These are phyloP conservation scores for Cucurbita maxima DNA, from an alignment of 306 rosid species.

Conservation along the genomic window DNA sequence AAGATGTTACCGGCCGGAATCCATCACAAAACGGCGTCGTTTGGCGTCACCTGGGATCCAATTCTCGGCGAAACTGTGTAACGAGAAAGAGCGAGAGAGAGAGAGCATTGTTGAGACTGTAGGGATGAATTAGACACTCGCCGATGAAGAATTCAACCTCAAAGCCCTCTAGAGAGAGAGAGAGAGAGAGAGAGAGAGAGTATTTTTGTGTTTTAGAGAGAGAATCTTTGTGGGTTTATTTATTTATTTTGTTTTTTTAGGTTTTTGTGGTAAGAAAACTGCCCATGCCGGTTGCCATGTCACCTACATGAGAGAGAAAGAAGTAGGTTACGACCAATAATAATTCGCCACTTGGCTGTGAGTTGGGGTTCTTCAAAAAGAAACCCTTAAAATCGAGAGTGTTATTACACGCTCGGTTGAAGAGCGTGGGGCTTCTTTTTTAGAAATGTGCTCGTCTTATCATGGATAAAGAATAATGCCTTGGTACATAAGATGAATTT, in stretches of 20 bases:
- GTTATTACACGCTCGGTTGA: constrained; percentile 17
- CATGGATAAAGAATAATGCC: constrained; percentile 39
- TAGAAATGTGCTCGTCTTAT: constrained; percentile 39
- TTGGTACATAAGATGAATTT: constrained; percentile 28
- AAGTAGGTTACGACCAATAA: neutral
- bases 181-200: constrained; percentile 22
- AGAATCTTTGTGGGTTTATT: constrained; percentile 14
- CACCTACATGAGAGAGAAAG: constrained; percentile 14
- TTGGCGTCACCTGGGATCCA: neutral
- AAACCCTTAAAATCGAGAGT: constrained; percentile 51
- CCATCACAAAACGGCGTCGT: neutral
- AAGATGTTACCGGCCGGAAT: neutral
- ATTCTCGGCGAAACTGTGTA: neutral
- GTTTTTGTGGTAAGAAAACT: constrained; percentile 19
- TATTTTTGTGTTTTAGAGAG: constrained; percentile 25
- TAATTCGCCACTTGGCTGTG: constrained; percentile 13
- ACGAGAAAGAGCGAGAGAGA: neutral
- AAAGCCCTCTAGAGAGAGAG: constrained; percentile 48
- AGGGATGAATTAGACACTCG: constrained; percentile 23
- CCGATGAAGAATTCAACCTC: constrained; percentile 33
- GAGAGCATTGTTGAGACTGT: constrained; percentile 10
- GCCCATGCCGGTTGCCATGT: constrained; percentile 8
- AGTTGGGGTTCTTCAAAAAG: constrained; percentile 33
- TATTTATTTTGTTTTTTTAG: neutral
- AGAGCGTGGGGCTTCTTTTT: constrained; percentile 29